Evolutionary conservation across 2,329 filamentous ascomycete species (phyloP), one percentile per base, ranked within the genome.

Genomic region (Diaporthe sp.): DNA sequence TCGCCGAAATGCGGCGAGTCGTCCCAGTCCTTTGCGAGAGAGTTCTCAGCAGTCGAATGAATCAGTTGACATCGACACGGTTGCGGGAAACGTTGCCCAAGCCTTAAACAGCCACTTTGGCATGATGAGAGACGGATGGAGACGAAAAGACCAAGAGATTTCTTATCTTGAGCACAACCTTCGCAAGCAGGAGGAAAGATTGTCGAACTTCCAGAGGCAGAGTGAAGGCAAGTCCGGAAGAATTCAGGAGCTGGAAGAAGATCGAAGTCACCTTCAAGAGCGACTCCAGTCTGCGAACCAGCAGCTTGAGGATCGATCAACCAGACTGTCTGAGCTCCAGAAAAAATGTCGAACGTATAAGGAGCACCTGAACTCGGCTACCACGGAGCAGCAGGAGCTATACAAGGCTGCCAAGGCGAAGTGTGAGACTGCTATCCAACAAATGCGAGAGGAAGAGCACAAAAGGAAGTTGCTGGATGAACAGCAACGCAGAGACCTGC

Each of bases 331-430:
- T 9, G 79, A 77, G 27, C 74, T 86, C 1, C 78, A 84, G 63
- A 82, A 83, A 13, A 87, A 82, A 72, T 78, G 82, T 56, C 79
- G 78, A 8, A 77, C 77, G 1, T 84, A 82, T 73, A 83, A 80
- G 70, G 76, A 78, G 4, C 84, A 84, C 22, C 78, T 90, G n/a
- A 87, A 88, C 71, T 80, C 85, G 63, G 84, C 85, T 1, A 84
- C 86, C 12, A 75, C 77, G 2, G 87, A 89, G 73, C 87, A 89
- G 37, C 86, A 88, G 72, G 78, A 78, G 7, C 80, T 89, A 1
- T 88, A 82, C 76, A 78, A 75, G 4, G 79, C 80, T 51, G 81
- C 82, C 12, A 82, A 80, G 55, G 70, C 79, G 2, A 80, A 80
- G 55, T 84, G 82, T 69, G 74, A 84, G 22, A 75, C 83, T 3